A percentile compares a stretch with the other conserved stretches of the same genome.
Conservation (phyloP, 2,329 filamentous ascomycete genomes). For the Aspergillus sp. region DNA sequence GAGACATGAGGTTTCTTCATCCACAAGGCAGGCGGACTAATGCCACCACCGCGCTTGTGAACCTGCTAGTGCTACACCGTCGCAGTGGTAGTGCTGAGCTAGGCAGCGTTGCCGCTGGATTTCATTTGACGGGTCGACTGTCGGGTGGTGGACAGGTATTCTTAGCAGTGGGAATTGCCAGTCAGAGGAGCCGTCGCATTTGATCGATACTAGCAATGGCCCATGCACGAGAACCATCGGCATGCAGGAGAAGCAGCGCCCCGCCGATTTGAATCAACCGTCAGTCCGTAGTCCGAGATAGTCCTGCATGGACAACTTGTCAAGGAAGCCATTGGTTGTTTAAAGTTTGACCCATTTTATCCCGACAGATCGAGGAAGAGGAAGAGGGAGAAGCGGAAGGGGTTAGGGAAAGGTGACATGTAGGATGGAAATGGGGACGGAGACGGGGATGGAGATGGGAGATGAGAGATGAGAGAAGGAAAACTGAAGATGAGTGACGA, state of each 20-base stretch:
- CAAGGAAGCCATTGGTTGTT: background rate
- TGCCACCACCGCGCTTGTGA: conserved; percentile 17
- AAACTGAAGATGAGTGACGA: background rate
- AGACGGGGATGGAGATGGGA: too few species aligned
- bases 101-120: conserved; percentile 14
- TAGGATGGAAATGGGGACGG: background rate
- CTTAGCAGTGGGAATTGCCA: conserved; percentile 7
- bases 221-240: conserved; percentile 25
- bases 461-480: background rate
- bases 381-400: background rate
- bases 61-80: conserved; percentile 4
- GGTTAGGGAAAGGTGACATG: background rate
- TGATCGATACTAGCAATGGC: conserved; percentile 18
- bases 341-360: background rate
- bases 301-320: conserved; percentile 17
- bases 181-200: conserved; percentile 11
- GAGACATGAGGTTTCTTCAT: conserved; percentile 4
- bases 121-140: conserved; percentile 12
- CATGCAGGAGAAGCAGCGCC: conserved; percentile 23
- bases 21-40: conserved; percentile 12
- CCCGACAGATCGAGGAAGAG: background rate
- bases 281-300: conserved; percentile 19
- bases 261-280: conserved; percentile 28
- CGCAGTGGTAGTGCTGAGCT: conserved; percentile 6
- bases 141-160: conserved; percentile 8